A percentile compares a stretch with the other conserved stretches of the same genome.
Evolutionary conservation across 345 rosid genomes (phyloP).

Genomic region (Gossypium sturtianum): DNA sequence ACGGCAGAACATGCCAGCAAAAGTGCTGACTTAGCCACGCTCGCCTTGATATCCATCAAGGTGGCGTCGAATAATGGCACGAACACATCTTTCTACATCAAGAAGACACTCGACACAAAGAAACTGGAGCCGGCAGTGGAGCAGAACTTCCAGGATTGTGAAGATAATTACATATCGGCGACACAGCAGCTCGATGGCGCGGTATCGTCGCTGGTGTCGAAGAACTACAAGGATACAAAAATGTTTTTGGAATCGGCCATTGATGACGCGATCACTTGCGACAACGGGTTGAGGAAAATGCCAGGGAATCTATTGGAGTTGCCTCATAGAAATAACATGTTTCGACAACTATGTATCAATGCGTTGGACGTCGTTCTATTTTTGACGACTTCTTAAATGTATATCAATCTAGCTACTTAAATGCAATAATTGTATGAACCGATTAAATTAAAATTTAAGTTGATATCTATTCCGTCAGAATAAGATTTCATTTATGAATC

Average conservation of each 20-base stretch:
- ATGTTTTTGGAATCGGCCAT: slow-evolving; percentile 45
- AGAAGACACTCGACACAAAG: slow-evolving; percentile 9
- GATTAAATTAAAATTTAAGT: too few species aligned
- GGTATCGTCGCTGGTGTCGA: slow-evolving; percentile 38
- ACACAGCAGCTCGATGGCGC: slow-evolving; percentile 57
- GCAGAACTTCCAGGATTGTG: slow-evolving; percentile 58
- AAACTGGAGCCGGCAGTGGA: slow-evolving; percentile 40
- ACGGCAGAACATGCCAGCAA: slow-evolving; percentile 30
- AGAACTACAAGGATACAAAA: slow-evolving; percentile 30
- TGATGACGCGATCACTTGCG: slow-evolving; percentile 36
- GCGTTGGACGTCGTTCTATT: slow-evolving; percentile 33
- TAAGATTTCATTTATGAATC: too few species aligned
- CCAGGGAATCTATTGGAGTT: slow-evolving; percentile 24
- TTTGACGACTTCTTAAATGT: background rate
- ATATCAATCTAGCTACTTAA: background rate
- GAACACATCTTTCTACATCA: slow-evolving; percentile 31
- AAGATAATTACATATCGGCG: slow-evolving; percentile 48
- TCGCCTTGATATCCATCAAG: slow-evolving; percentile 43
- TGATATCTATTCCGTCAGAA: too few species aligned
- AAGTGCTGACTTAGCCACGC: slow-evolving; percentile 23
- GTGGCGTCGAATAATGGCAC: slow-evolving; percentile 42
- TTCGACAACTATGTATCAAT: slow-evolving; percentile 42
- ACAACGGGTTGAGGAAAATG: slow-evolving; percentile 22
- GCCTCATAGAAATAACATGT: slow-evolving; percentile 23
- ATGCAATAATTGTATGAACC: too few species aligned